phyloP scores from a whole-genome alignment of 2,329 filamentous ascomycete genomes.

The Fusarium albidum region DNA sequence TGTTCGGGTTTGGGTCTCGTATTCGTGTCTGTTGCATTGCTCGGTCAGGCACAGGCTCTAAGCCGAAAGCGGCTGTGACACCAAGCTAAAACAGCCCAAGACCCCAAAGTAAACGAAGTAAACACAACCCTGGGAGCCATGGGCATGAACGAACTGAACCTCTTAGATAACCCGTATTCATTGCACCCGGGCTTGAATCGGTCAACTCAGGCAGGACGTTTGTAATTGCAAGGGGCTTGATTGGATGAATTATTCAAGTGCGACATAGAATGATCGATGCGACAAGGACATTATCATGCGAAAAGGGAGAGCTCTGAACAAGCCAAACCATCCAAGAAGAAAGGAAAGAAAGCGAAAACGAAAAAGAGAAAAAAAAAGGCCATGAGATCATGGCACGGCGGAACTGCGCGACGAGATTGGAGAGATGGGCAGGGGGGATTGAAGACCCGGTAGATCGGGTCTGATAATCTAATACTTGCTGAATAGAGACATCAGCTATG shows the following conservation, averaged over 20 bases:
- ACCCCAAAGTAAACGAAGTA: neutral
- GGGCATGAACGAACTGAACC: neutral
- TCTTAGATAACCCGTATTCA: neutral
- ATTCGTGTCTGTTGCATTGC: too few relatives aligned
- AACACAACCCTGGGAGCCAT: neutral
- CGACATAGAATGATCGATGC: neutral
- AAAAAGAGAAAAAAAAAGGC: conserved; percentile 32
- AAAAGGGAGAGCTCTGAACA: conserved; percentile 19
- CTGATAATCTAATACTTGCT: conserved; percentile 33
- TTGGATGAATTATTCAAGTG: conserved; percentile 7
- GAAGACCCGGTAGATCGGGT: conserved; percentile 26
- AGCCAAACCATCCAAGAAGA: neutral
- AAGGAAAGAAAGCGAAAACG: conserved; percentile 32
- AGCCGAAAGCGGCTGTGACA: neutral
- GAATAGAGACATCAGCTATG: conserved; percentile 18
- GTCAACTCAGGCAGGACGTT: neutral
- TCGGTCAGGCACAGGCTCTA: too few relatives aligned
- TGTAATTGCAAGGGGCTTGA: conserved; percentile 1
- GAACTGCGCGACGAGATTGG: conserved; percentile 18
- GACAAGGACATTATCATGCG: neutral
- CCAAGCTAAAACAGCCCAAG: neutral
- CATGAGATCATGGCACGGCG: conserved; percentile 27
- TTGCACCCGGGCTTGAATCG: neutral
- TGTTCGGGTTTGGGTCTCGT: too few relatives aligned
- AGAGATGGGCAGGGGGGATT: conserved; percentile 9